Conservation (phyloP, 1,284 basidiomycete species). For the Ustilago shanxiensis region DNA sequence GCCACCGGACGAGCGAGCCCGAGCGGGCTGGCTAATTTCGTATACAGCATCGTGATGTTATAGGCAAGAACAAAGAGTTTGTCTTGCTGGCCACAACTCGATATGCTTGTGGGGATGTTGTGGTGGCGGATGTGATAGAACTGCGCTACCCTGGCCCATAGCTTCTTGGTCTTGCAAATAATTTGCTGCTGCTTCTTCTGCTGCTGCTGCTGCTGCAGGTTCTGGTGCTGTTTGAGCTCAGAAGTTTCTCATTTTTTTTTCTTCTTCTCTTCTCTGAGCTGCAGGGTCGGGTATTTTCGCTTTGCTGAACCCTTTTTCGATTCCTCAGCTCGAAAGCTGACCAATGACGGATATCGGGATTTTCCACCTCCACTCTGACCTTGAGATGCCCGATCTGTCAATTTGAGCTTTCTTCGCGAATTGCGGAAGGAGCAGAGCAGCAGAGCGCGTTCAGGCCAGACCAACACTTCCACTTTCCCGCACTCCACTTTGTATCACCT, state of each 20-base stretch:
- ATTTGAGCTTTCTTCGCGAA: conserved; percentile 21
- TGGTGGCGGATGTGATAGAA: not conserved
- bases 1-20: conserved; percentile 28
- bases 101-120: conserved; percentile 5
- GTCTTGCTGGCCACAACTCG: conserved; percentile 3
- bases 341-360: conserved; percentile 19
- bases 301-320: not conserved
- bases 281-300: conserved; percentile 27
- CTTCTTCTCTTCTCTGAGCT: conserved; percentile 10
- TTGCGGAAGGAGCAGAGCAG: not conserved
- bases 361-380: conserved; percentile 7
- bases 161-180: too few species aligned
- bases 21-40: conserved; percentile 33
- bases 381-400: conserved; percentile 5
- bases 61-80: not conserved
- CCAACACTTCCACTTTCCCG: conserved; percentile 14
- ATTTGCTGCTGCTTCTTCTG: not conserved
- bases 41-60: conserved; percentile 35
- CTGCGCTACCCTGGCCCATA: too few species aligned
- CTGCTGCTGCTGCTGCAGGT: too few species aligned
- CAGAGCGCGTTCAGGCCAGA: conserved; percentile 22
- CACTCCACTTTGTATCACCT: not conserved
- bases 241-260: conserved; percentile 24
- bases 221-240: too few species aligned
- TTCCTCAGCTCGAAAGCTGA: not conserved